Conservation (phyloP, 768 basidiomycete species). For the Russula earlei region DNA sequence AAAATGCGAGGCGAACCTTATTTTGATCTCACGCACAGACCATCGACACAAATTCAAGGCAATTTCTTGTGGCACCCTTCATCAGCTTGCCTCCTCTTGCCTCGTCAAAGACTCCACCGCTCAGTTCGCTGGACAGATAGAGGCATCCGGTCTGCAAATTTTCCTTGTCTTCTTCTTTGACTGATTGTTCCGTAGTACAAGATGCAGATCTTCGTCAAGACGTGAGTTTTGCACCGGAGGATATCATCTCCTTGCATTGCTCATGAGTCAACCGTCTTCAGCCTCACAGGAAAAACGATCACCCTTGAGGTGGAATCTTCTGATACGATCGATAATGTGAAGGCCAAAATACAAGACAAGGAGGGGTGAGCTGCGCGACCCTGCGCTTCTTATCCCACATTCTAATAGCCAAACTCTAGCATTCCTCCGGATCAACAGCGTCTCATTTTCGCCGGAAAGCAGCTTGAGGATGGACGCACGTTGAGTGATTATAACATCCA, state of each 20-base stretch:
- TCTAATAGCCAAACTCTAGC: conserved; percentile 29
- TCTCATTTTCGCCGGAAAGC: conserved; percentile 98
- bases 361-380: conserved; percentile 60
- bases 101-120: conserved; percentile 93
- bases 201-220: conserved; percentile 99
- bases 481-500: conserved; percentile 96
- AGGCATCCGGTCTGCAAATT: conserved; percentile 42
- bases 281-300: conserved; percentile 98
- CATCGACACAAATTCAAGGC: conserved; percentile 29
- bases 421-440: conserved; percentile 95
- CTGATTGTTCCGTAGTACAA: conserved; percentile 22
- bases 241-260: neutral
- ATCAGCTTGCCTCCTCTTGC: no score
- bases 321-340: conserved; percentile 97
- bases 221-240: conserved; percentile 43
- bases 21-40: conserved; percentile 33
- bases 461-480: conserved; percentile 97
- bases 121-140: conserved; percentile 82
- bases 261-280: conserved; percentile 25
- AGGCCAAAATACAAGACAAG: conserved; percentile 96
- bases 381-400: neutral
- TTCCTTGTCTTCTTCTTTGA: neutral
- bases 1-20: conserved; percentile 22
- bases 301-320: conserved; percentile 97
- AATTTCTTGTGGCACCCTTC: conserved; percentile 21